Base-by-base conservation (phyloP, 2,329 filamentous ascomycete genomes). In the Pseudocercospora vitis region DNA sequence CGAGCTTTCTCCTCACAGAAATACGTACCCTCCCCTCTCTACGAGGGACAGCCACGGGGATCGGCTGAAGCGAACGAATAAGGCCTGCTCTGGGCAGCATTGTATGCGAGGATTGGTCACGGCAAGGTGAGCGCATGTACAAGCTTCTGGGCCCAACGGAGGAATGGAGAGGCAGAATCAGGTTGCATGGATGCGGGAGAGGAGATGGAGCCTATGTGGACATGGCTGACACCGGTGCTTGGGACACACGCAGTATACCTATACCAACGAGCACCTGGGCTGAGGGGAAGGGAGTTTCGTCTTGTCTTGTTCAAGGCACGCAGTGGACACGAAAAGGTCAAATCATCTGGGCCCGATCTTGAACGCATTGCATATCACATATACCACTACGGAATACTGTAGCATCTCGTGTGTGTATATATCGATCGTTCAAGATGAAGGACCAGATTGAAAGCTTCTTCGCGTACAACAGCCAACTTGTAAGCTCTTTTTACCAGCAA, bases 391-490 rank as follows among this genome's bases (percentile, higher is more conserved):
- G n/a, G n/a, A n/a, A n/a, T n/a, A n/a, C n/a, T n/a, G n/a, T n/a
- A n/a, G n/a, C n/a, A n/a, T n/a, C n/a, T n/a, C n/a, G 12, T n/a
- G 31, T 52, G 18, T 52, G 40, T 23, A 24, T 26, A 19, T 24
- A n/a, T 11, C 37, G 21, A 42, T 35, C 37, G 35, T 42, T 55
- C 56, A 58, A 58, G 50, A 62, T 60, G 57, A 47, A 55, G 24
- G 51, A 40, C 53, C 51, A 53, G 50, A 39, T 42, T 37, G 53
- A 53, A 40, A 53, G 55, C 55, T 56, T 60, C 53, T 62, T 59
- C 31, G 55, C 51, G 32, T 59, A 60, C 51, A 60, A 62, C 46
- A 48, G 47, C 50, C 57, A 62, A 52, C 59, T 62, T 56, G 59
- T 62, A 55, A 59, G 59, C 52, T 48, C 55, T 37, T 51, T 62